Conservation (phyloP, 768 basidiomycete genomes). For the Cyclocybe aegerita region DNA sequence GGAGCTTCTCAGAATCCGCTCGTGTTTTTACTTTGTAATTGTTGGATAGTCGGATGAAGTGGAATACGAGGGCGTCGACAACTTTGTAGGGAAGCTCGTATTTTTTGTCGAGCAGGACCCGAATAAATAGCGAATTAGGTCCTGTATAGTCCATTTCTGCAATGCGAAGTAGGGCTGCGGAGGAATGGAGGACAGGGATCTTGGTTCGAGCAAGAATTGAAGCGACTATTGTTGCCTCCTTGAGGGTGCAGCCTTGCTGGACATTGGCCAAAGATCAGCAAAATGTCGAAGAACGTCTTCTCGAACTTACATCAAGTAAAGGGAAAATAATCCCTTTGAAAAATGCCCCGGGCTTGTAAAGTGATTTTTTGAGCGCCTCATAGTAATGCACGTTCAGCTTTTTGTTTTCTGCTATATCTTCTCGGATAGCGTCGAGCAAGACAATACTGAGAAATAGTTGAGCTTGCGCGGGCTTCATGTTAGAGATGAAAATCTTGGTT, state of each 20-base stretch:
- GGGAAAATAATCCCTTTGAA: slow-evolving; percentile 99
- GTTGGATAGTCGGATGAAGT: slow-evolving; percentile 96
- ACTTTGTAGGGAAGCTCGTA: slow-evolving; percentile 98
- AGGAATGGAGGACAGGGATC: slow-evolving; percentile 95
- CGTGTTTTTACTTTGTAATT: slow-evolving; percentile 73
- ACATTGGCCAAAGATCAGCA: background rate
- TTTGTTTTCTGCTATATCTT: slow-evolving; percentile 83
- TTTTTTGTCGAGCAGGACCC: slow-evolving; percentile 96
- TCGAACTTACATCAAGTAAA: slow-evolving; percentile 73
- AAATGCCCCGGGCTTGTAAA: slow-evolving; percentile 97
- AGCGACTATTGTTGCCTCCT: slow-evolving; percentile 92
- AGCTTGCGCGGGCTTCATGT: slow-evolving; percentile 93
- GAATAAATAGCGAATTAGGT: slow-evolving; percentile 95
- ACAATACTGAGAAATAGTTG: slow-evolving; percentile 92
- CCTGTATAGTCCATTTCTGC: slow-evolving; percentile 97
- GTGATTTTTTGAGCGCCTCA: slow-evolving; percentile 84
- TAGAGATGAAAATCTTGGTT: slow-evolving; percentile 93
- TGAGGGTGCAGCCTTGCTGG: slow-evolving; percentile 78
- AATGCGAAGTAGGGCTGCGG: slow-evolving; percentile 89
- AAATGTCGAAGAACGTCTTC: background rate
- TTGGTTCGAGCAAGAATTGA: slow-evolving; percentile 89
- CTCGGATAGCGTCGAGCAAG: slow-evolving; percentile 83
- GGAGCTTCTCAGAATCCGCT: slow-evolving; percentile 77
- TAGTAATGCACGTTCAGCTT: slow-evolving; percentile 94
- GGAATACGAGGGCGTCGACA: slow-evolving; percentile 94